These are phyloP conservation scores for Pseudogymnoascus sp. DNA, from an alignment of 2,329 filamentous ascomycete genomes.

Conservation along the genomic window DNA sequence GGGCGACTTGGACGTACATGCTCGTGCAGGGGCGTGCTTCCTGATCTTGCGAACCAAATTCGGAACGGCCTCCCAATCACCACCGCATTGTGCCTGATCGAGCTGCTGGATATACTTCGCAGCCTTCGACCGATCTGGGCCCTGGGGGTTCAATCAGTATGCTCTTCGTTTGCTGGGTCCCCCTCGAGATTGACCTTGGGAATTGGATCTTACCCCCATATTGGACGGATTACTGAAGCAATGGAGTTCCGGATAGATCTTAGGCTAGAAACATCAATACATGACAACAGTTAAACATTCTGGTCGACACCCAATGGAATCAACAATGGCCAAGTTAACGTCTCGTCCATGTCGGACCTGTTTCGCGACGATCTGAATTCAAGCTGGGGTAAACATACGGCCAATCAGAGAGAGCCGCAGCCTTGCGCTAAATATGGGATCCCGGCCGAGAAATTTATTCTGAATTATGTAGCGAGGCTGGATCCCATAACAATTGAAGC, in stretches of 20 bases:
- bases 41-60: slow-evolving; percentile 88
- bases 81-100: slow-evolving; percentile 80
- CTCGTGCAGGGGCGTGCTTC: slow-evolving; percentile 81
- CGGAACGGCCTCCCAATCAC: slow-evolving; percentile 77
- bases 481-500: not conserved
- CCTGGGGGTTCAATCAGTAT: not conserved
- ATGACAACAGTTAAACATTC: slow-evolving; percentile 6
- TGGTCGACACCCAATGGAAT: not conserved
- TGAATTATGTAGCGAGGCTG: slow-evolving; percentile 7
- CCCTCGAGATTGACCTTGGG: not conserved
- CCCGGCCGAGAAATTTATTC: slow-evolving; percentile 4
- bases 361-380: slow-evolving; percentile 7
- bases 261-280: slow-evolving; percentile 5
- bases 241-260: slow-evolving; percentile 2
- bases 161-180: not conserved
- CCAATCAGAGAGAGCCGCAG: not conserved
- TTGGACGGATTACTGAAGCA: not conserved
- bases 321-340: not conserved
- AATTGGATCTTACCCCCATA: slow-evolving; percentile 3
- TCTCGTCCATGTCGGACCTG: not conserved
- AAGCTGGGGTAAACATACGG: not conserved
- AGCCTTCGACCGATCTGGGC: slow-evolving; percentile 59
- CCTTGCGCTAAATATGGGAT: slow-evolving; percentile 2
- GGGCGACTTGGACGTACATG: slow-evolving; percentile 53
- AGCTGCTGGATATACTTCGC: slow-evolving; percentile 74